Conservation (phyloP, 1,139 yeast genomes). For the Hanseniaspora sp. region DNA sequence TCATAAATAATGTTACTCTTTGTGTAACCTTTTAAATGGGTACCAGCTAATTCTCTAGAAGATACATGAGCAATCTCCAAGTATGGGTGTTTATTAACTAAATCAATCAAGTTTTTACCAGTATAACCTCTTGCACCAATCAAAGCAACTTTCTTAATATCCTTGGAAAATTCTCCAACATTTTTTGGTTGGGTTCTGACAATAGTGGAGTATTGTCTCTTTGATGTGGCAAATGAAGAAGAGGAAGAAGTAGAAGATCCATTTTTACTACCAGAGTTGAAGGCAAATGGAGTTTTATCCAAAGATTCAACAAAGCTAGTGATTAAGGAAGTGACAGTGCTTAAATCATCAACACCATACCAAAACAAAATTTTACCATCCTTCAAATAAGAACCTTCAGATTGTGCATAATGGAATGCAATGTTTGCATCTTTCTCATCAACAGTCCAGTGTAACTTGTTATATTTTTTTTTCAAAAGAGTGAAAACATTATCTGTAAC, state of each 20-base stretch:
- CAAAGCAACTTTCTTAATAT: constrained; percentile 63
- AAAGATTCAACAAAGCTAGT: constrained; percentile 43
- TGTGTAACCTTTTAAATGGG: constrained; percentile 74
- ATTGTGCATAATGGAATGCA: constrained; percentile 82
- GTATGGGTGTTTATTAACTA: constrained; percentile 78
- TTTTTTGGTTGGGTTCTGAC: constrained; percentile 57
- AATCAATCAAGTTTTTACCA: constrained; percentile 80
- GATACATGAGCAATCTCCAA: constrained; percentile 86
- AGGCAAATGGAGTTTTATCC: constrained; percentile 17
- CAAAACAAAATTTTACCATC: constrained; percentile 87
- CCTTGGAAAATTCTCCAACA: constrained; percentile 48
- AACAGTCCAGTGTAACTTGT: constrained; percentile 74
- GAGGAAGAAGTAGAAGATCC: constrained; percentile 22
- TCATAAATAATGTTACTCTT: constrained; percentile 71
- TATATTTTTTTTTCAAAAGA: constrained; percentile 65
- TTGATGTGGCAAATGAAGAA: constrained; percentile 25
- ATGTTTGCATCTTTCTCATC: constrained; percentile 84
- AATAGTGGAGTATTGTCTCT: constrained; percentile 30
- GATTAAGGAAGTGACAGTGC: constrained; percentile 54
- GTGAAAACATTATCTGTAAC: constrained; percentile 90
- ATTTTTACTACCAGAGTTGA: constrained; percentile 1
- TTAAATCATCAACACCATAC: constrained; percentile 72
- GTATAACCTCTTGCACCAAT: constrained; percentile 98
- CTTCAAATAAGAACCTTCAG: constrained; percentile 87
- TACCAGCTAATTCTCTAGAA: constrained; percentile 86